Evolutionary conservation across 192 early-diverging fungal genomes (phyloP), one percentile per base, ranked within the genome.

Genomic region (Coemansia sp.): DNA sequence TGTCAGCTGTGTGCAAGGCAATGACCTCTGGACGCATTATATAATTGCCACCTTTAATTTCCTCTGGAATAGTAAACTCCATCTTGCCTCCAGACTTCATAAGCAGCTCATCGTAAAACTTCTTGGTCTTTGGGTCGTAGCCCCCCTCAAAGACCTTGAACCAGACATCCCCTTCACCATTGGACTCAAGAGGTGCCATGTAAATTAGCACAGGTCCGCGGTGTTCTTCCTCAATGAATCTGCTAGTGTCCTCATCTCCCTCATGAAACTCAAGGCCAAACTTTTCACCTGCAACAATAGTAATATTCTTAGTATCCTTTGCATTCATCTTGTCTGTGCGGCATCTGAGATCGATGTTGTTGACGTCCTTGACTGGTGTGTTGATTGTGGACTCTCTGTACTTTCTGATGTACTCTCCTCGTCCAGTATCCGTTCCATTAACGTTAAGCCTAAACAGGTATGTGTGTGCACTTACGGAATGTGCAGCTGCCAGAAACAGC

Each of bases 11-110:
- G 27, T 79, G 77, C 24, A 79, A 38, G 18, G 77, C 69, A 57
- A 74, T 62, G 18, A 79, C 22, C 34, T 79, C 77, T 1, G 65
- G 47, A 0, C 72, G 68, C 15, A 79, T n/a, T 38, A 79, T 40
- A 47, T 79, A 79, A 9, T 79, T 44, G 2, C 77, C 77, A 58
- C 22, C 8, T 7, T 40, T 33, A 20, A 79, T 74, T 8, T 74
- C 50, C 29, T 31, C 18, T 2, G 77, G 77, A 62, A 79, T 68
- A 15, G 64, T 52, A 10, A 79, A 49, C 16, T 70, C 33, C 29
- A 66, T 29, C 13, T 63, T 61, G 16, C 77, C 77, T 20, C 64
- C 41, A 9, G 34, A 31, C 5, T 53, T 22, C 36, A 70, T 69
- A 27, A 27, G 27, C 12, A 79, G 3, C 58, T 57, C 65, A 24